Conservation (phyloP, 345 rosid genomes). For the Citrus mangshanensis region DNA sequence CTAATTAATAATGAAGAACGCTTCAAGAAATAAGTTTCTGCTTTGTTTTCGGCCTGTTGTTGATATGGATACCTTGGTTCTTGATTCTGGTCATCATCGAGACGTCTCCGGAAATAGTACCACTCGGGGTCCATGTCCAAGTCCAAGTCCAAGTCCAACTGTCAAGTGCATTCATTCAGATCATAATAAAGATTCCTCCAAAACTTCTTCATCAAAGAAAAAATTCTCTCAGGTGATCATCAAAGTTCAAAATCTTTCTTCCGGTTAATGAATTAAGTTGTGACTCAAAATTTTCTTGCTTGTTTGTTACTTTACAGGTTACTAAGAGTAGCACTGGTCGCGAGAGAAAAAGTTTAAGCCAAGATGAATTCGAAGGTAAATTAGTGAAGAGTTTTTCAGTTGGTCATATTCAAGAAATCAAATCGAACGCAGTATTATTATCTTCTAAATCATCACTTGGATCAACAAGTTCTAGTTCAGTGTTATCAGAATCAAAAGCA, state of each 20-base stretch:
- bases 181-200: too few relatives aligned
- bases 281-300: too few relatives aligned
- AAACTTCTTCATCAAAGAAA: too few relatives aligned
- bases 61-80: slow-evolving; percentile 26
- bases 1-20: slow-evolving; percentile 23
- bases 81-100: slow-evolving; percentile 10
- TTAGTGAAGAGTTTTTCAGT: not conserved
- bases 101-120: not conserved
- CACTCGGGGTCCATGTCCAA: too few relatives aligned
- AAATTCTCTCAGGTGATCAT: too few relatives aligned
- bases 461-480: not conserved
- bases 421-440: not conserved
- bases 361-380: not conserved
- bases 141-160: too few relatives aligned
- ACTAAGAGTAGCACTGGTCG: slow-evolving; percentile 15
- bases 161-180: too few relatives aligned
- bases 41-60: slow-evolving; percentile 46
- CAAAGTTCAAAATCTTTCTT: too few relatives aligned
- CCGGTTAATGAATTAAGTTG: too few relatives aligned
- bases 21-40: slow-evolving; percentile 36
- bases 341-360: slow-evolving; percentile 8
- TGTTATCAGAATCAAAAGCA: slow-evolving; percentile 9
- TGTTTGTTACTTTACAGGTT: slow-evolving; percentile 12
- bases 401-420: not conserved
- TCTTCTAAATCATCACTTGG: slow-evolving; percentile 5